A percentile compares a stretch with the other conserved stretches of the same genome.
Conservation (phyloP, 2,329 filamentous ascomycete species). For the Thelonectria rubi region DNA sequence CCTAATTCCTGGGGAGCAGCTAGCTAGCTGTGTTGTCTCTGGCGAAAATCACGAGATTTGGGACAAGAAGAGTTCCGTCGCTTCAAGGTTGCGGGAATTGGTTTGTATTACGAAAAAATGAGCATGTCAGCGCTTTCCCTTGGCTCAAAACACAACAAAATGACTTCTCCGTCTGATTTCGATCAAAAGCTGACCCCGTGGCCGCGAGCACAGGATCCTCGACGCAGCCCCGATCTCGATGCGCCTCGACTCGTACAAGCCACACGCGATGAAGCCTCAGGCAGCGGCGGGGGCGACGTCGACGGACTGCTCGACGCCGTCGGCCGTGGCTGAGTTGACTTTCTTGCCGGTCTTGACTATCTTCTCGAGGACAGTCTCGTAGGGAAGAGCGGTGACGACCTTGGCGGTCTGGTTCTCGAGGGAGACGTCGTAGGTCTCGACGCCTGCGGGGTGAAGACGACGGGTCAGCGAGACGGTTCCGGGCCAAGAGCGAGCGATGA, state of each 20-base stretch:
- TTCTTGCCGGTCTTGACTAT: conserved; percentile 97
- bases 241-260: conserved; percentile 11
- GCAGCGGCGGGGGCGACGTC: conserved; percentile 51
- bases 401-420: conserved; percentile 87
- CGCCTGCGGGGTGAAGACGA: conserved; percentile 62
- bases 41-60: neutral
- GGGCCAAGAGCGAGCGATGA: neutral
- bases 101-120: conserved; percentile 28
- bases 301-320: conserved; percentile 67
- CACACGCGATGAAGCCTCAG: conserved; percentile 21
- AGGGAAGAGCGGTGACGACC: conserved; percentile 76
- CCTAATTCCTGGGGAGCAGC: neutral
- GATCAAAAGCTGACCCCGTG: conserved; percentile 32
- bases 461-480: neutral
- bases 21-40: neutral
- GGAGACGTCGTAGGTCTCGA: conserved; percentile 86
- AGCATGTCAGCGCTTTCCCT: conserved; percentile 28
- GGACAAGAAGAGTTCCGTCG: neutral
- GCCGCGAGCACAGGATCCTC: conserved; percentile 10
- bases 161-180: conserved; percentile 24
- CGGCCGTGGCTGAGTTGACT: conserved; percentile 78
- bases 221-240: conserved; percentile 1
- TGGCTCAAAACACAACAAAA: conserved; percentile 32
- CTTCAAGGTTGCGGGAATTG: conserved; percentile 13
- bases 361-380: conserved; percentile 83